Conservation (phyloP, 2,329 filamentous ascomycete species). For the Sporothrix variecibatus region DNA sequence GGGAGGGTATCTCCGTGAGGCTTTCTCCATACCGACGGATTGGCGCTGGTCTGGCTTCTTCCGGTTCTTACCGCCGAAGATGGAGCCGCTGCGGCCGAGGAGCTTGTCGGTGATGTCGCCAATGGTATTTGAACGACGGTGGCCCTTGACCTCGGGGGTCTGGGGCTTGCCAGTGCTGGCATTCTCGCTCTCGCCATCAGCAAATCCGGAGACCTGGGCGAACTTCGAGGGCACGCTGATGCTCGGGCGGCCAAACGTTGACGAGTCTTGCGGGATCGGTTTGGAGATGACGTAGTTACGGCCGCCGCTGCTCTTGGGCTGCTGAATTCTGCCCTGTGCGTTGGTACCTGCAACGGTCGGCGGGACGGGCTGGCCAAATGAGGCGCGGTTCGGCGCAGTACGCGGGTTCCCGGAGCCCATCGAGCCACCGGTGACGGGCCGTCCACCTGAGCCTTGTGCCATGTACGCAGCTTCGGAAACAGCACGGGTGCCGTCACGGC, state of each 20-base stretch:
- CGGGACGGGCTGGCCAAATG: constrained; percentile 85
- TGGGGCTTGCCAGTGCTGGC: constrained; percentile 33
- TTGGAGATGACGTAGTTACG: constrained; percentile 72
- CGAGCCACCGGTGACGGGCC: constrained; percentile 82
- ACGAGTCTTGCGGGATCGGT: constrained; percentile 59
- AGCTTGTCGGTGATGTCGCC: constrained; percentile 81
- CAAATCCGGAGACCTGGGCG: constrained; percentile 59
- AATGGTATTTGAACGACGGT: constrained; percentile 74
- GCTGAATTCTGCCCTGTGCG: constrained; percentile 85
- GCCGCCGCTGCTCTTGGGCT: constrained; percentile 61
- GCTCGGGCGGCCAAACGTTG: constrained; percentile 61
- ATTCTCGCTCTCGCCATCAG: constrained; percentile 52
- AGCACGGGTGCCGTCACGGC: constrained; percentile 53
- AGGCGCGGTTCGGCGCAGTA: constrained; percentile 61
- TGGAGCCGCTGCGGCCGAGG: constrained; percentile 78
- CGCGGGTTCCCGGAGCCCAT: constrained; percentile 70
- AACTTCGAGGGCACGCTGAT: constrained; percentile 61
- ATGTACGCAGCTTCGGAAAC: constrained; percentile 58
- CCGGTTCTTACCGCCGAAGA: constrained; percentile 67
- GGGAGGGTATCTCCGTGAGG: constrained; percentile 74
- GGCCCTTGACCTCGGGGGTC: constrained; percentile 51
- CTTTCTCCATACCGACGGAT: constrained; percentile 48
- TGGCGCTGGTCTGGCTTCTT: constrained; percentile 50
- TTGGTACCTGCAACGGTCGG: constrained; percentile 87
- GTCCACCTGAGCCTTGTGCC: constrained; percentile 50